A percentile compares a stretch with the other conserved stretches of the same genome.
These are phyloP conservation scores for Psilocybe subaeruginosa DNA, from an alignment of 768 basidiomycete genomes.

Conservation along the genomic window DNA sequence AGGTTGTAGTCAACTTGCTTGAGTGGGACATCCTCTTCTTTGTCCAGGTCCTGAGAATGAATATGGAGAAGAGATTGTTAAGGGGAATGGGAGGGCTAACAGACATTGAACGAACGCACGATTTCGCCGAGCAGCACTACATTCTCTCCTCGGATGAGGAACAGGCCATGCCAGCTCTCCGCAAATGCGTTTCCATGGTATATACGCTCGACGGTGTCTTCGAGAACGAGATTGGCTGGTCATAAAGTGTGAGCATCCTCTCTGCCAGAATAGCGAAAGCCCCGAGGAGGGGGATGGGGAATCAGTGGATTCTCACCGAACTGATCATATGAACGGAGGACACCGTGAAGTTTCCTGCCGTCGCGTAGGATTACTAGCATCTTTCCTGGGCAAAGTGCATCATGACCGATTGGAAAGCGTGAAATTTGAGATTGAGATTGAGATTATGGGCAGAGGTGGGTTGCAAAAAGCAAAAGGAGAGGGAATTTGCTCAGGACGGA, in stretches of 20 bases:
- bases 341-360: slow-evolving; percentile 95
- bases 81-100: slow-evolving; percentile 5
- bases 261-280: too few species aligned
- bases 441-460: slow-evolving; percentile 17
- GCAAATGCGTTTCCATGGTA: slow-evolving; percentile 88
- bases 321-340: slow-evolving; percentile 96
- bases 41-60: slow-evolving; percentile 80
- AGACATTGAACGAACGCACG: slow-evolving; percentile 51
- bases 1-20: slow-evolving; percentile 72
- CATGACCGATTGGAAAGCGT: slow-evolving; percentile 14
- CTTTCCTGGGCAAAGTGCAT: slow-evolving; percentile 73
- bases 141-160: slow-evolving; percentile 97
- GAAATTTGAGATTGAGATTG: slow-evolving; percentile 8
- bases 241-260: slow-evolving; percentile 2
- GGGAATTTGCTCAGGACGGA: slow-evolving; percentile 49
- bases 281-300: not conserved
- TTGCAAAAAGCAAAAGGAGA: slow-evolving; percentile 23
- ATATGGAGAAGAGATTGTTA: not conserved
- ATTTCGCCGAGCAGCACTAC: slow-evolving; percentile 97
- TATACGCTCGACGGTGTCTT: slow-evolving; percentile 94
- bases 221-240: slow-evolving; percentile 94
- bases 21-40: slow-evolving; percentile 86
- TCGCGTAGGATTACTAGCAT: slow-evolving; percentile 97
- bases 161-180: slow-evolving; percentile 86
- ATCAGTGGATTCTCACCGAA: slow-evolving; percentile 67